Percentiles rank a stretch among this genome's conserved stretches.
Evolutionary conservation across 345 rosid species (phyloP).

Genomic region (Kandelia obovata): DNA sequence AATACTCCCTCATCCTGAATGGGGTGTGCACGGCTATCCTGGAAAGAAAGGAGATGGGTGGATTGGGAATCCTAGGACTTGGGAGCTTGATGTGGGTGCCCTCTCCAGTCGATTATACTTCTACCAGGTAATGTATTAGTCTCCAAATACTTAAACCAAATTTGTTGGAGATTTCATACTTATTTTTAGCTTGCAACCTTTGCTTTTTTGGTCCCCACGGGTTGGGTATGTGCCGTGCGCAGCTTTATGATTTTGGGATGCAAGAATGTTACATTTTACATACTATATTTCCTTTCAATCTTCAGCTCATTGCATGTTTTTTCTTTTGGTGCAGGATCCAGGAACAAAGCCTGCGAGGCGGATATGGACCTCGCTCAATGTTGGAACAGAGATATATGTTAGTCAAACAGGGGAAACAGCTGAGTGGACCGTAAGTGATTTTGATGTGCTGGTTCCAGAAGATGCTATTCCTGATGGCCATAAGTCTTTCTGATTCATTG

Average conservation of each 20-base stretch:
- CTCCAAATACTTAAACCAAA: not conserved
- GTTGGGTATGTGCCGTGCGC: not conserved
- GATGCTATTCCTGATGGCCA: not conserved
- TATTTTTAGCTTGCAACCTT: no score
- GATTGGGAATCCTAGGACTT: conserved; percentile 22
- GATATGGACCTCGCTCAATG: conserved; percentile 23
- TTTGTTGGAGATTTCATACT: not conserved
- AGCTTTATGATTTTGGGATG: not conserved
- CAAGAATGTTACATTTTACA: not conserved
- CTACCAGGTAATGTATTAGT: conserved; percentile 19
- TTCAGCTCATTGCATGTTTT: not conserved
- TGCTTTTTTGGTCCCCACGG: not conserved
- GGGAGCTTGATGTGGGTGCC: conserved; percentile 28
- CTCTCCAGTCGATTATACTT: conserved; percentile 25
- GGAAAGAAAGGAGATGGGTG: conserved; percentile 28
- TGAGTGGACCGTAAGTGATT: conserved; percentile 29
- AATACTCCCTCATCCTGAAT: conserved; percentile 23
- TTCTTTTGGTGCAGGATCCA: conserved; percentile 23
- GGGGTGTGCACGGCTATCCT: conserved; percentile 30
- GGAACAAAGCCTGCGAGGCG: conserved; percentile 27
- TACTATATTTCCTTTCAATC: no score
- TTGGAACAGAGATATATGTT: conserved; percentile 27
- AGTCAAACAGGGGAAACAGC: conserved; percentile 20
- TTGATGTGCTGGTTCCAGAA: conserved; percentile 25
- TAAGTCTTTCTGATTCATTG: conserved; percentile 4